Conservation (phyloP, 2,329 filamentous ascomycete species). For the Aspergillus ustus region DNA sequence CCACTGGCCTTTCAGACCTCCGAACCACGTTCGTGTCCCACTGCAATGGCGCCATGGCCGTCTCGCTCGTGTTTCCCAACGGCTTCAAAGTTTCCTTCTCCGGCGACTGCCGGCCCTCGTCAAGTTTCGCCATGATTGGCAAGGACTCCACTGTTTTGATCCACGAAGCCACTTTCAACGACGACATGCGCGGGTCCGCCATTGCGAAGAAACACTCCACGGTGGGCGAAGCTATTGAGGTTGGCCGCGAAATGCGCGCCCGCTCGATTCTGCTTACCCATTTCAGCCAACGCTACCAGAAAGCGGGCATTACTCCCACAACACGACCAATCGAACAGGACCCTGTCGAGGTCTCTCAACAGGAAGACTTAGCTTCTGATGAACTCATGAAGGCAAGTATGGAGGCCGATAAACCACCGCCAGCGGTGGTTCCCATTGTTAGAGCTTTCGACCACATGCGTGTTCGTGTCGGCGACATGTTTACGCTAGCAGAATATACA, state of each 20-base stretch:
- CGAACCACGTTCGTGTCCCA: constrained; percentile 73
- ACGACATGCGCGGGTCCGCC: constrained; percentile 79
- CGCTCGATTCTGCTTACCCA: constrained; percentile 84
- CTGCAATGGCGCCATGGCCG: constrained; percentile 77
- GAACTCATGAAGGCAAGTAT: neutral
- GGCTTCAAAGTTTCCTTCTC: constrained; percentile 90
- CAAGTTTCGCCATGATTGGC: constrained; percentile 71
- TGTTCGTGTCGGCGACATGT: constrained; percentile 63
- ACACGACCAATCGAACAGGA: neutral
- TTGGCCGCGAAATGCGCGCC: constrained; percentile 79
- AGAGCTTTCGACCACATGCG: constrained; percentile 69
- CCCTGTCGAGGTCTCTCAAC: constrained; percentile 20
- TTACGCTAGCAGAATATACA: constrained; percentile 60
- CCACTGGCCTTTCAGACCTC: constrained; percentile 68
- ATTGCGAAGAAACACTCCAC: constrained; percentile 89
- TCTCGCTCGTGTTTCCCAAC: constrained; percentile 75
- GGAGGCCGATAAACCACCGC: neutral
- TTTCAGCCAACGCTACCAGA: constrained; percentile 92
- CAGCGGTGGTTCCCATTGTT: constrained; percentile 46
- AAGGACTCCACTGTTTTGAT: constrained; percentile 79
- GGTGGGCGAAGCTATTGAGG: constrained; percentile 78
- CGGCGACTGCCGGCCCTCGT: constrained; percentile 85
- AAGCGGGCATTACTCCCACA: constrained; percentile 52
- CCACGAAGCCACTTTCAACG: constrained; percentile 95
- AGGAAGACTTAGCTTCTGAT: constrained; percentile 13